Evolutionary conservation across 805 yeast species (phyloP), one percentile per base, ranked within the genome.

Genomic region (Yarrowia deformans): DNA sequence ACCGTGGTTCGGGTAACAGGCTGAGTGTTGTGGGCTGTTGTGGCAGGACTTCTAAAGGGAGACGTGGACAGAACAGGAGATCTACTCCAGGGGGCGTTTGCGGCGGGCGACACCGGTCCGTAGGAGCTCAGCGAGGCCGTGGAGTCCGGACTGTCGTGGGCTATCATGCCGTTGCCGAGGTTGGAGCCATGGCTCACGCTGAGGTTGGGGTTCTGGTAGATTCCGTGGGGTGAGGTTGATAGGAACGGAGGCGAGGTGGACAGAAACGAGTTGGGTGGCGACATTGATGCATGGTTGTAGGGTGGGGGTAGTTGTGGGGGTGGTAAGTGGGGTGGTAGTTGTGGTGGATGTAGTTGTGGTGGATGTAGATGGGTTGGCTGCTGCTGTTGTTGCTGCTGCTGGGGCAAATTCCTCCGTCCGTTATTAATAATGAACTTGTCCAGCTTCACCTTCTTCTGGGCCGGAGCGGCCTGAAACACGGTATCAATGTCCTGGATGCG

Each of bases 381-480:
- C 29, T 23, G 29, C n/a, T n/a, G n/a, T n/a, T 2, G 29, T 23
- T 23, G 29, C n/a, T n/a, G n/a, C n/a, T n/a, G 50, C 13, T 10
- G 42, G 8, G 66, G 52, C n/a, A 60, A 12, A 12, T 60, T 60
- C 4, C 66, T 3, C 1, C 52, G 52, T 0, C 66, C 66, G 10
- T 60, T 60, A 9, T 60, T 60, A n/a, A 60, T 60, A n/a, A 71
- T 71, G 52, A 71, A 71, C 32, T 70, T 46, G 12, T 69, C 70
- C 18, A 50, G 69, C 14, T 34, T 56, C 14, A 71, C 67, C n/a
- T 73, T 73, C 49, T 61, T 50, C 46, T 72, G 74, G 46, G 72
- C 71, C 4, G 74, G 74, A 19, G 72, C 71, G 9, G 71, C 68
- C 63, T 52, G 54, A 64, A 69, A 69, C 14, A 69, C 70, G 7